Conservation (phyloP, 257 asterid species). For the Agastache rugosa region DNA sequence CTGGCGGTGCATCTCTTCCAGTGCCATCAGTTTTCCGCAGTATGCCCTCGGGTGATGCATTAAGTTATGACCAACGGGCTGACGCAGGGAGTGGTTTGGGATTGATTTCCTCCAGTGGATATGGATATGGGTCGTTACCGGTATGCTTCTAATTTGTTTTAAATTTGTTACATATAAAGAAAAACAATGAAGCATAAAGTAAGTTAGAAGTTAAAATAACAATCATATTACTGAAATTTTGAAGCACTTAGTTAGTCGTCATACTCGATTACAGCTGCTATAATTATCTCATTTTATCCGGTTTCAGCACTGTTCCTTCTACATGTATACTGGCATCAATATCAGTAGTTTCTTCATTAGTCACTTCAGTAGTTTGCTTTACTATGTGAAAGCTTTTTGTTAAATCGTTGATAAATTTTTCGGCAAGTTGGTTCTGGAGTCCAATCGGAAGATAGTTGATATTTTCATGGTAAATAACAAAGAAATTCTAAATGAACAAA, state of each 20-base stretch:
- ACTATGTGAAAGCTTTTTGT: neutral
- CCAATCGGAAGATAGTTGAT: neutral
- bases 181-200: neutral
- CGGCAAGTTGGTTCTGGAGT: neutral
- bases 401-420: neutral
- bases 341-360: slow-evolving; percentile 10
- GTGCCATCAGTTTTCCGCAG: slow-evolving; percentile 59
- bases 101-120: slow-evolving; percentile 68
- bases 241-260: slow-evolving; percentile 12
- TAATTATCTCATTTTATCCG: slow-evolving; percentile 18
- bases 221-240: neutral
- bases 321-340: slow-evolving; percentile 15
- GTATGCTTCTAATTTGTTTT: slow-evolving; percentile 48
- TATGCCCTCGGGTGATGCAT: slow-evolving; percentile 57
- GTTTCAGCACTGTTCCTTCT: slow-evolving; percentile 2
- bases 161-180: slow-evolving; percentile 18
- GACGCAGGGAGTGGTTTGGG: slow-evolving; percentile 68
- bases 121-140: slow-evolving; percentile 74
- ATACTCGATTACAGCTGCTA: slow-evolving; percentile 15
- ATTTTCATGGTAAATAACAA: neutral
- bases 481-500: neutral
- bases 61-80: slow-evolving; percentile 73
- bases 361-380: neutral
- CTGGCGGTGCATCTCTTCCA: slow-evolving; percentile 63
- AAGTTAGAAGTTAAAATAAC: neutral